Evolutionary conservation across 129 eudicot species (phyloP), one percentile per base, ranked within the genome.

Genomic region (Apium graveolens): DNA sequence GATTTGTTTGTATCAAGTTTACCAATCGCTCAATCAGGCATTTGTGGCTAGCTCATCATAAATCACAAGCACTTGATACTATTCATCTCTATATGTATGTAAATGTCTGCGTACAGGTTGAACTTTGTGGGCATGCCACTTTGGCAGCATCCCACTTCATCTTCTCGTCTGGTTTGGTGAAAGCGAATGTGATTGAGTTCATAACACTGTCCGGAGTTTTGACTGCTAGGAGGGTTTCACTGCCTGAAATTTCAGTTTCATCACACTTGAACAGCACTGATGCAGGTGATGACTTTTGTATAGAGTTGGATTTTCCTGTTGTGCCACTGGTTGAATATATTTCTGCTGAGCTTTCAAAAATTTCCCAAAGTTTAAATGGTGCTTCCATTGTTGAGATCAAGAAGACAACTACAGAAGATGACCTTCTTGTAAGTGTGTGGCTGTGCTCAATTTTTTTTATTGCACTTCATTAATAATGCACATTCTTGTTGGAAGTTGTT

Each of bases 101-200:
- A 35, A 35, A 27, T 63, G 60, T 71, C 63, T 78, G 72, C 60
- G 79, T 82, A 80, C 84, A 93, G 98, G 97, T 94, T 37, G 45
- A 90, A 70, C 92, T 94, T 57, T 91, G 97, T 71, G 98, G 98
- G 45, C 98, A 91, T 81, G 98, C 93, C 73, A 94, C 98, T 9
- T 84, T 94, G 81, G 98, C 97, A 76, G 97, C 97, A 45, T 79
- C 97, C 20, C 88, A 90, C 85, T 87, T 85, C 68, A 90, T 92
- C 32, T 94, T 84, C 74, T 38, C 85, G 5, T 86, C 88, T 62
- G 85, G 73, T 20, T 78, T 89, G 80, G 97, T 91, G 82, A 81
- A 85, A 1, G 82, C 85, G 0, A 57, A 88, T 72, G 73, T 76
- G 13, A 77, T 93, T 46, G 97, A 93, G 86, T 93, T 86, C 86